Percentiles rank a stretch among this genome's conserved stretches.
phyloP scores from a whole-genome alignment of 441 rosid genomes.

The Euphorbia schlechtendalii region DNA sequence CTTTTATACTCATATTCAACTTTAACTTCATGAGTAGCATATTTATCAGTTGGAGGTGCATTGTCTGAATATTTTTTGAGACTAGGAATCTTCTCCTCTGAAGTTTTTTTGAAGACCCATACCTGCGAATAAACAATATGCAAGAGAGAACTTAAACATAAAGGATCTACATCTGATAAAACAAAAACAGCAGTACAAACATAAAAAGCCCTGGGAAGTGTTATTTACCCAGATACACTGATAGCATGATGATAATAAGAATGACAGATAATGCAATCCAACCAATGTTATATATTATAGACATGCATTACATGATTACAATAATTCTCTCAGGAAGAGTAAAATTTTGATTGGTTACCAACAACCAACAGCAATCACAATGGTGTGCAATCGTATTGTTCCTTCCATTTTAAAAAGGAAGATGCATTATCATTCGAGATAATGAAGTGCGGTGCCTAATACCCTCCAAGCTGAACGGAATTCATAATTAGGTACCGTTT shows the following conservation, averaged over 20 bases:
- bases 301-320: not conserved
- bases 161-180: not conserved
- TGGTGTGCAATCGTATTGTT: not conserved
- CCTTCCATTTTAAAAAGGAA: not conserved
- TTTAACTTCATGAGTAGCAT: conserved; percentile 83
- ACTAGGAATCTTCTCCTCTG: conserved; percentile 86
- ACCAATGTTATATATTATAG: too few relatives aligned
- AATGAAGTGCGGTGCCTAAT: too few relatives aligned
- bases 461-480: too few relatives aligned
- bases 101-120: conserved; percentile 91
- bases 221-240: too few relatives aligned
- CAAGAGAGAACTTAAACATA: not conserved
- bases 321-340: not conserved
- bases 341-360: too few relatives aligned
- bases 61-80: conserved; percentile 80
- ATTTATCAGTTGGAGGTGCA: conserved; percentile 72
- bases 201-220: too few relatives aligned
- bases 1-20: conserved; percentile 72
- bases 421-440: too few relatives aligned
- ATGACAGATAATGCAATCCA: too few relatives aligned
- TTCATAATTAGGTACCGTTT: too few relatives aligned
- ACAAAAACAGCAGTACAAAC: too few relatives aligned
- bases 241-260: too few relatives aligned
- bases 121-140: conserved; percentile 36
- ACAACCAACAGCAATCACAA: not conserved